Conservation (phyloP, 352 stramenopile species). For the Thraustochytrium aureum region DNA sequence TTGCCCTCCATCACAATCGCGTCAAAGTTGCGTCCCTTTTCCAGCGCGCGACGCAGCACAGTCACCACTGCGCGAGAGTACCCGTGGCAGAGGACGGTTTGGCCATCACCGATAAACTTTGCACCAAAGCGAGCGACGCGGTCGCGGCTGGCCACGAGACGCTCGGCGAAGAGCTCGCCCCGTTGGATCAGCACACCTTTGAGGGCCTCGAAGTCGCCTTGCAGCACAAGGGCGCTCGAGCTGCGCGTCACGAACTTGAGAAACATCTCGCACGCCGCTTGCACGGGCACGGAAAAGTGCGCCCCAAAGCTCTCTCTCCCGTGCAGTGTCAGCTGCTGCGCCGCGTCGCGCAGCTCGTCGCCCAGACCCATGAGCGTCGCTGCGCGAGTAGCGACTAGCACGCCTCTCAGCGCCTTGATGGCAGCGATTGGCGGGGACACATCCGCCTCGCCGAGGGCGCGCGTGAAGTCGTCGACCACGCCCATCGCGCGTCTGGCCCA, state of each 20-base stretch:
- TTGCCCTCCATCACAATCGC: conserved; percentile 5
- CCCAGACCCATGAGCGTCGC: conserved; percentile 23
- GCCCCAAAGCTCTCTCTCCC: background rate
- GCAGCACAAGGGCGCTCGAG: conserved; percentile 8
- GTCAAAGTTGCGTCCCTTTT: conserved; percentile 41
- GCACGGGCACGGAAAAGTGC: conserved; percentile 17
- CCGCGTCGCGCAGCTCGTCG: conserved; percentile 23
- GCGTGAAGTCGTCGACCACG: no score
- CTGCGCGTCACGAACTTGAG: conserved; percentile 39
- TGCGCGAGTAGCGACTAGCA: background rate
- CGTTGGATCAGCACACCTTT: conserved; percentile 26
- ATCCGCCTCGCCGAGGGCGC: no score
- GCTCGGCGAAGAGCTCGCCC: conserved; percentile 24
- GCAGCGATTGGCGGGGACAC: conserved; percentile 12
- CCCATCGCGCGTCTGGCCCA: no score
- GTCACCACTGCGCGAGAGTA: conserved; percentile 32
- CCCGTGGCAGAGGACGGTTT: conserved; percentile 16
- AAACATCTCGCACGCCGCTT: conserved; percentile 47
- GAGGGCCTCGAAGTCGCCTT: conserved; percentile 19
- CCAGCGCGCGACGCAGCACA: conserved; percentile 5
- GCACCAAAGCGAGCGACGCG: conserved; percentile 30
- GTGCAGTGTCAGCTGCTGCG: background rate
- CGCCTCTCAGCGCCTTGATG: conserved; percentile 25
- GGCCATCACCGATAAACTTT: conserved; percentile 36
- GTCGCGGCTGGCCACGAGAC: conserved; percentile 32